phyloP scores from a whole-genome alignment of 352 stramenopile species.

The Globisporangium emineosum region DNA sequence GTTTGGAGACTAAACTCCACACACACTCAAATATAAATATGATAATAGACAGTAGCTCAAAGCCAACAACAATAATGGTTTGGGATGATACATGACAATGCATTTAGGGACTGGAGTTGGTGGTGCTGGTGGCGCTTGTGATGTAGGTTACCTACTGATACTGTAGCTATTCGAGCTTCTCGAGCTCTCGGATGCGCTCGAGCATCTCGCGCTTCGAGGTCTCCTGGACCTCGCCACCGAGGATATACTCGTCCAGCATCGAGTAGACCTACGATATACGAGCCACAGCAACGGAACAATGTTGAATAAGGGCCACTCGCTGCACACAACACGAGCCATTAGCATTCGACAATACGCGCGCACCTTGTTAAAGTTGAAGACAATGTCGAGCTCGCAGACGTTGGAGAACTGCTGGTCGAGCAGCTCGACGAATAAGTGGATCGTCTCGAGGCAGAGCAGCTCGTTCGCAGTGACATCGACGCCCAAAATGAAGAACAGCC shows the following conservation, averaged over 20 bases:
- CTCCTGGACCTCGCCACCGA: conserved; percentile 93
- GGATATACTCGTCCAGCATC: conserved; percentile 94
- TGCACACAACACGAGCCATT: neutral
- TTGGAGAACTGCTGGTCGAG: conserved; percentile 98
- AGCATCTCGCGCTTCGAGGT: conserved; percentile 92
- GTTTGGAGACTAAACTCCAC: neutral
- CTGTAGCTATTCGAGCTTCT: conserved; percentile 83
- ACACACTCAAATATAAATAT: neutral
- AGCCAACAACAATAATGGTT: neutral
- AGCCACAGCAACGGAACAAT: too few species aligned
- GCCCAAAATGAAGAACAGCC: conserved; percentile 98
- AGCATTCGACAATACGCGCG: neutral
- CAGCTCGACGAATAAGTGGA: conserved; percentile 98
- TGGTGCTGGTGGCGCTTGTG: neutral
- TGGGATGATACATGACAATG: neutral
- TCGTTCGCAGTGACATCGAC: conserved; percentile 97
- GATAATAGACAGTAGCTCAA: neutral
- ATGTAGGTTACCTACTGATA: neutral
- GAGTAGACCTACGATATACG: conserved; percentile 72
- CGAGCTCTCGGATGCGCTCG: conserved; percentile 88
- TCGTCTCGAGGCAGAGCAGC: conserved; percentile 96
- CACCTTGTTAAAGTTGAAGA: conserved; percentile 95
- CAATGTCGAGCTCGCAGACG: conserved; percentile 97
- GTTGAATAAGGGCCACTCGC: neutral
- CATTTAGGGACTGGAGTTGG: neutral